Percentiles rank a stretch among this genome's conserved stretches.
Conservation (phyloP, 495 filamentous ascomycete species). For the Penicillium maclennaniae region DNA sequence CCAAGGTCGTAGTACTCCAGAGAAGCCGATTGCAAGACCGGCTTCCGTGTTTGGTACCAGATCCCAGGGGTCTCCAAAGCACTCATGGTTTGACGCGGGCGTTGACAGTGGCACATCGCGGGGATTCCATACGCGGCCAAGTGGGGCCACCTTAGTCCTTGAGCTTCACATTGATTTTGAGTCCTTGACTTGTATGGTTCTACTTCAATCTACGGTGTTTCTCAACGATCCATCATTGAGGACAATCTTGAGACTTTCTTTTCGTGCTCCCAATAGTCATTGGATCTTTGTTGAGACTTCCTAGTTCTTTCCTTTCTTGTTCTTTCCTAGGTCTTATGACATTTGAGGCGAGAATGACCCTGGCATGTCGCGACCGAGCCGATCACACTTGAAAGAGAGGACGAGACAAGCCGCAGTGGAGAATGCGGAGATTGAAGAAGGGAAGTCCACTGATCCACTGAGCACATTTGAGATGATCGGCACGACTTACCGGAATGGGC, state of each 20-base stretch:
- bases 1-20: constrained; percentile 55
- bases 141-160: background rate
- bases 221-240: no score
- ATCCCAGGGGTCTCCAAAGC: background rate
- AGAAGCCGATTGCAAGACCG: constrained; percentile 1
- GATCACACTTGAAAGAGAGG: background rate
- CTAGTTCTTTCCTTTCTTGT: no score
- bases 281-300: no score
- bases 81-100: background rate
- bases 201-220: no score
- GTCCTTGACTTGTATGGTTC: no score
- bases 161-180: no score
- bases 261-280: no score
- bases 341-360: no score
- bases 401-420: background rate
- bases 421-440: background rate
- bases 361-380: no score
- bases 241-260: no score
- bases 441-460: constrained; percentile 1
- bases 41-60: constrained; percentile 10
- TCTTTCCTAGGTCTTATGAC: no score
- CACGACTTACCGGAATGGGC: constrained; percentile 7
- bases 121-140: background rate
- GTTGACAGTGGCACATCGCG: background rate
- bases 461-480: constrained; percentile 11